Evolutionary conservation across 2,329 filamentous ascomycete genomes (phyloP).

Genomic region (Fragosphaeria purpurea): DNA sequence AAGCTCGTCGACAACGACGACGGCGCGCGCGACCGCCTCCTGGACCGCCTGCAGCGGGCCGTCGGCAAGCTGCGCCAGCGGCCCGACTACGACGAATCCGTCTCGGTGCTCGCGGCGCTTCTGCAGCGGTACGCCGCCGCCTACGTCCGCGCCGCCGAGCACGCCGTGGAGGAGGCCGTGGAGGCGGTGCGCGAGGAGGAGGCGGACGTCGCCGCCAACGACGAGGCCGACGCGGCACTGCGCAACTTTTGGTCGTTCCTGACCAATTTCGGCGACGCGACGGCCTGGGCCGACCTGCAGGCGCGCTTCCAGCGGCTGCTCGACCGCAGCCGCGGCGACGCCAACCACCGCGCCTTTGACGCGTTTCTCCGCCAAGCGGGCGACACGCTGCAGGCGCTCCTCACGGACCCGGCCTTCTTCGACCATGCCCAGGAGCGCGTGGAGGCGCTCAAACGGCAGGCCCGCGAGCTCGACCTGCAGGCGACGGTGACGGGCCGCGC

Average conservation of each 20-base stretch:
- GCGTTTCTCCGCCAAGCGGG: constrained; percentile 63
- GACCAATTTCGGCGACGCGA: constrained; percentile 64
- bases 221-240: constrained; percentile 63
- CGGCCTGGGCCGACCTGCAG: constrained; percentile 69
- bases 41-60: constrained; percentile 66
- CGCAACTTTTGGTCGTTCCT: constrained; percentile 73
- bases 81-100: constrained; percentile 76
- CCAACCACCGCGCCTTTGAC: constrained; percentile 70
- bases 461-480: constrained; percentile 51
- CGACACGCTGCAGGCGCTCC: constrained; percentile 64
- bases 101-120: constrained; percentile 65
- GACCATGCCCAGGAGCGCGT: constrained; percentile 55
- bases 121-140: constrained; percentile 67
- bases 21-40: constrained; percentile 43
- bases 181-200: constrained; percentile 48
- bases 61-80: constrained; percentile 65
- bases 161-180: constrained; percentile 55
- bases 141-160: constrained; percentile 64
- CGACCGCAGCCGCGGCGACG: constrained; percentile 22
- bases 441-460: constrained; percentile 39
- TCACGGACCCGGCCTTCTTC: constrained; percentile 81
- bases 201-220: constrained; percentile 34
- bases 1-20: constrained; percentile 65
- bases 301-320: constrained; percentile 59
- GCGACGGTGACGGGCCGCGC: constrained; percentile 18